Conservation (phyloP, 116 monocot genomes). For the Trichopus zeylanicus region DNA sequence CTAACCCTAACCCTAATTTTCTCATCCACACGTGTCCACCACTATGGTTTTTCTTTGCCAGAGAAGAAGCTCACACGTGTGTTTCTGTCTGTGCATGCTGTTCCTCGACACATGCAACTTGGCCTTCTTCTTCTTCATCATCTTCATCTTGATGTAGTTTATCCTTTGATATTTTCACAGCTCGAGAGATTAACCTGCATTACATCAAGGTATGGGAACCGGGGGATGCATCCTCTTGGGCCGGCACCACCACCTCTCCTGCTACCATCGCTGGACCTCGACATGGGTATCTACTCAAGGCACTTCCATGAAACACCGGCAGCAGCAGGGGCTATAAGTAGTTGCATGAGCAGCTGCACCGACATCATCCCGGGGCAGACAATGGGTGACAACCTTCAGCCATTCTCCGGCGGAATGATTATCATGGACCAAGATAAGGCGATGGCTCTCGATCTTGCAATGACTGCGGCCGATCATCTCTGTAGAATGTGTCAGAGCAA, state of each 20-base stretch:
- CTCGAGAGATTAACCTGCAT: constrained; percentile 76
- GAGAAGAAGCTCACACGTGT: too few species aligned
- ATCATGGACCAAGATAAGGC: constrained; percentile 60
- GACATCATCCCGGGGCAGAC: constrained; percentile 25
- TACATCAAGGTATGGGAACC: constrained; percentile 36
- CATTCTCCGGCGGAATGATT: constrained; percentile 12
- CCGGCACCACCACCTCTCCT: constrained; percentile 37
- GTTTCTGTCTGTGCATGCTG: too few species aligned
- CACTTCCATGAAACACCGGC: constrained; percentile 49
- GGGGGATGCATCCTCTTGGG: constrained; percentile 18
- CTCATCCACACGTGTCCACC: not conserved
- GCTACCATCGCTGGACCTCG: constrained; percentile 78
- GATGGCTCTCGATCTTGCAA: constrained; percentile 66
- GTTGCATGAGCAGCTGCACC: constrained; percentile 15
- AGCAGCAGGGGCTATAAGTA: not conserved
- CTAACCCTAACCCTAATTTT: not conserved
- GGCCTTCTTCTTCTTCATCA: too few species aligned
- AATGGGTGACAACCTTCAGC: constrained; percentile 8
- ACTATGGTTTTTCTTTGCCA: too few species aligned
- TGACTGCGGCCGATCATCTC: constrained; percentile 58
- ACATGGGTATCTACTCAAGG: constrained; percentile 77
- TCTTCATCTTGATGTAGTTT: too few species aligned
- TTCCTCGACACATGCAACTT: too few species aligned
- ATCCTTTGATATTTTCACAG: constrained; percentile 20
- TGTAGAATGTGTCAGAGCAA: constrained; percentile 39